Base-by-base conservation (phyloP, 306 rosid species). In the Pyrus bretschneideri region DNA sequence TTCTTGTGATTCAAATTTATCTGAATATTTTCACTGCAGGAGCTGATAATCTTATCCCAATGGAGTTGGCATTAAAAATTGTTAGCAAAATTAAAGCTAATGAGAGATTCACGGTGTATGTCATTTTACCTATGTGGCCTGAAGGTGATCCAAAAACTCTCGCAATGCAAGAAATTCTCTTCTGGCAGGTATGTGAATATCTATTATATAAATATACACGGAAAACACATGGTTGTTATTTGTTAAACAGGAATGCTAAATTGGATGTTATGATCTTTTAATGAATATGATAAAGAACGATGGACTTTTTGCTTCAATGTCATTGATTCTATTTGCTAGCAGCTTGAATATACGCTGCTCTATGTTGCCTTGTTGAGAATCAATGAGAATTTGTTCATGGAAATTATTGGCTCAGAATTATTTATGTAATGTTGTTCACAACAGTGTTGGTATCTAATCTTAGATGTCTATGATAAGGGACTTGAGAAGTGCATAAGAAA, bases 11-110 rank as follows among this genome's bases (percentile, higher is more conserved):
- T 27, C 10, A 45, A 29, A 61, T n/a, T 57, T 59, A 68, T 78
- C 77, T 59, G 49, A 68, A 42, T 81, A 61, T 69, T 67, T 38
- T 58, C 23, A 52, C 69, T 69, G 71, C 93, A 95, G 99, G 99
- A 75, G 99, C 92, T 78, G 99, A 95, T 79, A 83, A 95, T 87
- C 97, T 95, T 63, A 92, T 95, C 69, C 99, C 99, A 55, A 91
- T 92, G 96, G 98, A 95, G 79, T 82, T 95, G 89, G 99, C 98
- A 31, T 84, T 92, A 67, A 95, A 95, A 85, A 89, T 95, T 74
- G 88, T 88, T 23, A 87, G 86, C 88, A 95, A 95, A 83, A 95
- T 95, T 71, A 90, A 74, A 87, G 90, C 96, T 30, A 79, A 85
- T 15, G 99, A 95, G 87, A 90, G 98, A 86, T 92, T 95, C 85